Evolutionary conservation across 345 rosid genomes (phyloP), one percentile per base, ranked within the genome.

Genomic region (Boechera divaricarpa): DNA sequence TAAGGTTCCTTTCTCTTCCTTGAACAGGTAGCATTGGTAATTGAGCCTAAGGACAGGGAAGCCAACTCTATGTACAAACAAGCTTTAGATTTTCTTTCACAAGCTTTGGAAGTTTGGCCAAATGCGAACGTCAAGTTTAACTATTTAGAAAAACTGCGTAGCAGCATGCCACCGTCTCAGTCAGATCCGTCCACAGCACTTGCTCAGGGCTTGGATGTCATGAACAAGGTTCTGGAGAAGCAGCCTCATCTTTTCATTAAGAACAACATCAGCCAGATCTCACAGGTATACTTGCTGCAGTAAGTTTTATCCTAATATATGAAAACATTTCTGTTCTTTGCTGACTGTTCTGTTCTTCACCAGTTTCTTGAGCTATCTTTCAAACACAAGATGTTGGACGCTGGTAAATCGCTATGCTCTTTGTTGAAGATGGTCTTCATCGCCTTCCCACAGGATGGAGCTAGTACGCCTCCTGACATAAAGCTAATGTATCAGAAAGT

Each of bases 81-180:
- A 73, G 99, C 96, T 74, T 78, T 95, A 55, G 96, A 91, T 66
- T 84, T 91, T 72, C 98, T 95, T 69, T 95, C 99, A 36, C 90
- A 87, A 80, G 99, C 98, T 77, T 81, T 95, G 82, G 98, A 92
- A 81, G 98, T 95, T 77, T 95, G 99, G 98, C 98, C 98, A 66
- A 89, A 82, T 84, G 98, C 92, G 31, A 95, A 95, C 80, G 97
- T 92, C 60, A 92, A 95, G 79, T 91, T 95, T 80, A 95, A 89
- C 84, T 92, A 95, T 82, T 82, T 95, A 41, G 99, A 95, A 79
- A 92, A 93, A 82, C 86, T 95, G 51, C 84, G 92, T n/a, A 85
- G 89, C 82, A 89, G 90, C 68, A 83, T 88, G 76, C 95, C 91
- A 76, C 91, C 96, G 71, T 87, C 97, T 69, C 98, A 94, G 79